Percentiles rank a stretch among this genome's conserved stretches.
Conservation (phyloP, 176 grass and related monocot species). For the Lolium multiflorum region DNA sequence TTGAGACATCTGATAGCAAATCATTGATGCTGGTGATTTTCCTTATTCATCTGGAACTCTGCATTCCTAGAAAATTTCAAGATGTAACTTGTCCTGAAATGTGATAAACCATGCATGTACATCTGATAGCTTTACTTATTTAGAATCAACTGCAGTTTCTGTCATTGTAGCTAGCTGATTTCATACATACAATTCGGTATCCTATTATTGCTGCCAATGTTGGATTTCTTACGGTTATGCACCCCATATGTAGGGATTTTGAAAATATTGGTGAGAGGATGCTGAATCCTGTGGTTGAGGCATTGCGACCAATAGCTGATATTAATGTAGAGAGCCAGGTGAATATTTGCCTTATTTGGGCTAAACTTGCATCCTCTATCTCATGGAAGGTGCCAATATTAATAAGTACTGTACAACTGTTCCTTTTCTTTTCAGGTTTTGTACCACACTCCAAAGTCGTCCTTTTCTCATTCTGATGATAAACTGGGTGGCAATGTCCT, state of each 20-base stretch:
- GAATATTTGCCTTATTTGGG: slow-evolving; percentile 38
- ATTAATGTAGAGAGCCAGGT: slow-evolving; percentile 98
- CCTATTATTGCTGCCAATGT: slow-evolving; percentile 8
- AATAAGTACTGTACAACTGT: slow-evolving; percentile 8
- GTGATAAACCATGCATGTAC: slow-evolving; percentile 1
- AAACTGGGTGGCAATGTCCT: slow-evolving; percentile 73
- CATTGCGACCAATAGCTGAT: slow-evolving; percentile 77
- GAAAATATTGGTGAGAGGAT: slow-evolving; percentile 75
- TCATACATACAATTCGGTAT: neutral
- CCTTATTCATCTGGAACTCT: neutral
- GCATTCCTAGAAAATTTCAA: slow-evolving; percentile 7
- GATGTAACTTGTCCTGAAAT: neutral
- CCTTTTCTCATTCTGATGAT: slow-evolving; percentile 77
- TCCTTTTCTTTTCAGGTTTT: slow-evolving; percentile 65
- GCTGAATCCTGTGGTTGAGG: slow-evolving; percentile 77
- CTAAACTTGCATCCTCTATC: slow-evolving; percentile 20
- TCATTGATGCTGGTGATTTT: neutral
- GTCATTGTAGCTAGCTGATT: slow-evolving; percentile 13
- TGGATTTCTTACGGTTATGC: slow-evolving; percentile 28
- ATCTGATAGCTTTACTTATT: slow-evolving; percentile 32
- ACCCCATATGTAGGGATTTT: slow-evolving; percentile 74
- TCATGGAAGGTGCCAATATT: slow-evolving; percentile 2
- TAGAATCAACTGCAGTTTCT: slow-evolving; percentile 14
- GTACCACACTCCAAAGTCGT: slow-evolving; percentile 89
- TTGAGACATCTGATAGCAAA: neutral